Conservation (phyloP, 257 asterid species). For the Solanum sparsipilum region DNA sequence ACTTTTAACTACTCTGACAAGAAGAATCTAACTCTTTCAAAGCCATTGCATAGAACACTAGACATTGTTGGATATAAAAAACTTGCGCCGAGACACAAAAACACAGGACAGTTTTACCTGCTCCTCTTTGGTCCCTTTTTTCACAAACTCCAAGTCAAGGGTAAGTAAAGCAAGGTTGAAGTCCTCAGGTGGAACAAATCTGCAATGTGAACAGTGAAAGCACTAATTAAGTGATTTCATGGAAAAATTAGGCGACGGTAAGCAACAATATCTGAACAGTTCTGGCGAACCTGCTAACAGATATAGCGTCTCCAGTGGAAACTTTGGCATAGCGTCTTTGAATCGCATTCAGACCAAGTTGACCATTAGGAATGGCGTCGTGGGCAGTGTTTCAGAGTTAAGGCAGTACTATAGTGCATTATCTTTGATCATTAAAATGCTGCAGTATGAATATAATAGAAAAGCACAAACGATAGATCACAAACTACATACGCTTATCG, state of each 20-base stretch:
- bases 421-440: neutral
- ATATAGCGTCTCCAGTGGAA: constrained; percentile 63
- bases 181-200: constrained; percentile 79
- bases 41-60: neutral
- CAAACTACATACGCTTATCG: neutral
- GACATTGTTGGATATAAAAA: neutral
- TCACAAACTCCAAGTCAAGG: constrained; percentile 94
- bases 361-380: constrained; percentile 47
- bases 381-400: constrained; percentile 60
- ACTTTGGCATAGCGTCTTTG: constrained; percentile 89
- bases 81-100: neutral
- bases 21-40: neutral
- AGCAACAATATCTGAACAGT: neutral
- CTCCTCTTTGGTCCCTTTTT: constrained; percentile 82
- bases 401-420: constrained; percentile 25
- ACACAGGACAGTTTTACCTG: constrained; percentile 33
- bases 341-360: constrained; percentile 70
- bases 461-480: neutral
- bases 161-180: constrained; percentile 74
- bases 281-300: constrained; percentile 54
- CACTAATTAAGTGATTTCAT: neutral
- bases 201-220: constrained; percentile 9
- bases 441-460: neutral
- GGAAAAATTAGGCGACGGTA: neutral
- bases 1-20: neutral